Conservation (phyloP, 2,329 filamentous ascomycete genomes). For the Pseudocercospora crystallina region DNA sequence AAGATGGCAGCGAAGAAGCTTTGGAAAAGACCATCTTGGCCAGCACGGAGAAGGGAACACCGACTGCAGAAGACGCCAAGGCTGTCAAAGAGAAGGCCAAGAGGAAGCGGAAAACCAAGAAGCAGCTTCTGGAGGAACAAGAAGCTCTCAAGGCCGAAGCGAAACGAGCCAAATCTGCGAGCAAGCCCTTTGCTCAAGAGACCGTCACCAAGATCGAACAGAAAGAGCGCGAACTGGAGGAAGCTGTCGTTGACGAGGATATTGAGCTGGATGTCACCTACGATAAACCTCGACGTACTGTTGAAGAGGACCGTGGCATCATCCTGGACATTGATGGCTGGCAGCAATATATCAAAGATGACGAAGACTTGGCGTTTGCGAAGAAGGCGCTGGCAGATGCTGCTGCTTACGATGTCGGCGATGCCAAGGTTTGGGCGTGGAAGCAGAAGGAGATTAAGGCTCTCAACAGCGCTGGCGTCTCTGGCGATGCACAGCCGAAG, state of each 20-base stretch:
- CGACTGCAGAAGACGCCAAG: constrained; percentile 32
- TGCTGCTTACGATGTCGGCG: constrained; percentile 52
- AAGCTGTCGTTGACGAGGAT: constrained; percentile 43
- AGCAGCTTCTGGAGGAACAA: constrained; percentile 65
- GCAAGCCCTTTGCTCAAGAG: constrained; percentile 33
- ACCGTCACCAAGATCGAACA: constrained; percentile 38
- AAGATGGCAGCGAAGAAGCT: constrained; percentile 40
- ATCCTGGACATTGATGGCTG: constrained; percentile 70
- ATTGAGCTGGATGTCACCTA: constrained; percentile 62
- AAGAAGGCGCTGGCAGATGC: constrained; percentile 51
- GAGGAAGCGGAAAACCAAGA: constrained; percentile 72
- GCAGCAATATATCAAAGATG: constrained; percentile 67
- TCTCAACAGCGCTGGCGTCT: constrained; percentile 59
- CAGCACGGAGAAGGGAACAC: constrained; percentile 25
- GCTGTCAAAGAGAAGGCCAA: constrained; percentile 49
- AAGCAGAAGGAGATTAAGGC: constrained; percentile 71
- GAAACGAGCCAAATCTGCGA: constrained; percentile 30
- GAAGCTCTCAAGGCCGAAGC: constrained; percentile 55
- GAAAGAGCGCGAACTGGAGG: constrained; percentile 49
- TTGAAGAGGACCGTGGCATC: constrained; percentile 64
- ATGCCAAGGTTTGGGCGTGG: constrained; percentile 66
- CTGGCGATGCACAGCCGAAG: constrained; percentile 53
- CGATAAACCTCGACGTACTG: constrained; percentile 60
- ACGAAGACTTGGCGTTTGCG: constrained; percentile 63
- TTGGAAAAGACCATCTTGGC: constrained; percentile 26